Base-by-base conservation (phyloP, 108 stramenopile species). In the Skeletonema costatum region DNA sequence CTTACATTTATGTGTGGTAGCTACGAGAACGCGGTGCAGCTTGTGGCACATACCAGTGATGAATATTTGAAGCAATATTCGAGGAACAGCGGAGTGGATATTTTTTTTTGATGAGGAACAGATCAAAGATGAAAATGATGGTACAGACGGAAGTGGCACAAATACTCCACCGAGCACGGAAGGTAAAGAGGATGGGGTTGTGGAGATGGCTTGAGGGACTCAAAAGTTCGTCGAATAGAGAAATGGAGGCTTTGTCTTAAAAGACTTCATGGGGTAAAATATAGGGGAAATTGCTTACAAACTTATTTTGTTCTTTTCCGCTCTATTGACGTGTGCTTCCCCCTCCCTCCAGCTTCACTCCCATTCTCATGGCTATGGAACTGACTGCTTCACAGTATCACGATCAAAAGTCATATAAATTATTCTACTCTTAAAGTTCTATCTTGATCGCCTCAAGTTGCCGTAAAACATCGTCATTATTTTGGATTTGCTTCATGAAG, bases 401-500 rank as follows among this genome's bases (percentile, higher is more conserved):
- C 39, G 0, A 36, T 36, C 36, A 36, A 36, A 36, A 42, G 44
- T 46, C 44, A 46, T 44, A 46, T n/a, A 46, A 46, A 46, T 46
- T 46, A 46, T n/a, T 46, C 14, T 46, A 46, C 16, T 46, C 44
- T 61, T 3, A 61, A 61, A 31, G 32, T 39, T 83, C 76, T 61
- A 83, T 64, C 51, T 73, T 69, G 19, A 95, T 85, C 12, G 60
- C 64, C 50, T 86, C 77, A 9, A 89, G 74, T 66, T 90, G 88
- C 70, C 83, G 85, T 60, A 87, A 76, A 73, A 95, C 90, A 33
- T 92, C 94, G 42, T 68, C 78, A 32, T 88, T 90, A 68, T 93
- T 90, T 16, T 64, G 64, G 71, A 88, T 91, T 70, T 92, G 90
- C 48, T 85, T 85, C 82, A 95, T 86, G 67, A 95, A 95, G 85